Evolutionary conservation across 306 rosid species (phyloP).

Genomic region (Potentilla sterilis): DNA sequence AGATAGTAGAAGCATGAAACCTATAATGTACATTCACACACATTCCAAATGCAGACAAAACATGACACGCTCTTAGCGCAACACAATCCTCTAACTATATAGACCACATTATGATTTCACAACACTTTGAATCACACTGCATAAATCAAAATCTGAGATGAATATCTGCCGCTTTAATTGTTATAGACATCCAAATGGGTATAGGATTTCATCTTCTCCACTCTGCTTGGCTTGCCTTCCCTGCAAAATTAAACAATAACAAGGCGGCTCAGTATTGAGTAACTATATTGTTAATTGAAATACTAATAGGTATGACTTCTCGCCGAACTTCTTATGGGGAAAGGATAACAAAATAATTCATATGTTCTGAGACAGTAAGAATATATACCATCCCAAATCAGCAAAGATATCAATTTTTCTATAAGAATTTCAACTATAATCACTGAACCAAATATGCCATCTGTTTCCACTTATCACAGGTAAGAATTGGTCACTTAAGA

Average conservation of each 20-base stretch:
- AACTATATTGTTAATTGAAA: background rate
- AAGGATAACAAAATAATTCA: background rate
- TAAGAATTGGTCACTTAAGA: background rate
- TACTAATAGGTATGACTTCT: background rate
- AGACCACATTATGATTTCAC: constrained; percentile 35
- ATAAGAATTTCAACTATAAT: background rate
- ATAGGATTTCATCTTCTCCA: constrained; percentile 73
- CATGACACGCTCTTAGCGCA: constrained; percentile 37
- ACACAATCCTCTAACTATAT: constrained; percentile 42
- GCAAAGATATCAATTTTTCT: background rate
- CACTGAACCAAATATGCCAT: constrained; percentile 8
- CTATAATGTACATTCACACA: constrained; percentile 94
- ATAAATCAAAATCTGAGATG: constrained; percentile 33
- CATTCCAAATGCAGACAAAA: constrained; percentile 60
- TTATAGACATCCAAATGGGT: constrained; percentile 26
- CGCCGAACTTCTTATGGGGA: background rate
- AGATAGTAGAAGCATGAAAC: constrained; percentile 37
- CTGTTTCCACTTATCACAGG: background rate
- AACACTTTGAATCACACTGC: constrained; percentile 35
- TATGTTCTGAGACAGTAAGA: background rate
- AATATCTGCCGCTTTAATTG: constrained; percentile 37
- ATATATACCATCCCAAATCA: background rate
- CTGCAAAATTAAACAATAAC: constrained; percentile 47
- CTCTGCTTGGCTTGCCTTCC: constrained; percentile 77
- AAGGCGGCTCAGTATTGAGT: background rate